Evolutionary conservation across 2,329 filamentous ascomycete species (phyloP).

Genomic region (Calonectria pseudoreteaudii): DNA sequence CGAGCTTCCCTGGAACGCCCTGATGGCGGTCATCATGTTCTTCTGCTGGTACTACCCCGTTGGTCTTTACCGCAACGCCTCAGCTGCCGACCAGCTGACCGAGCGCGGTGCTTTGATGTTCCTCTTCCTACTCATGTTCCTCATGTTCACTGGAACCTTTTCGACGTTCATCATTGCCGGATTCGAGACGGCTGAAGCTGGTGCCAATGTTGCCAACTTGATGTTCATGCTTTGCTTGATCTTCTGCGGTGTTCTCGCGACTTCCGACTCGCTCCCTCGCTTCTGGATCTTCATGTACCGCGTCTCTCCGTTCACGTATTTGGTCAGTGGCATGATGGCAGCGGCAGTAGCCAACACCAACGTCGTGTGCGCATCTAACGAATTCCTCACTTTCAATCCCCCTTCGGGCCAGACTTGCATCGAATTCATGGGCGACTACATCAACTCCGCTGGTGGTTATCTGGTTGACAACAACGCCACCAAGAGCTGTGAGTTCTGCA

Average conservation of each 20-base stretch:
- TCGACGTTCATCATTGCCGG: conserved; percentile 80
- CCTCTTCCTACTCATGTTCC: conserved; percentile 79
- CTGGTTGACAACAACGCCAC: conserved; percentile 63
- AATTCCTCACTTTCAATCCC: conserved; percentile 75
- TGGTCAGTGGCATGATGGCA: conserved; percentile 79
- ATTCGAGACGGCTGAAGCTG: conserved; percentile 73
- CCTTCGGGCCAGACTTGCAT: conserved; percentile 67
- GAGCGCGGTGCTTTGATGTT: conserved; percentile 85
- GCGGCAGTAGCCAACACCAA: conserved; percentile 75
- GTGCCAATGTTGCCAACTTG: conserved; percentile 75
- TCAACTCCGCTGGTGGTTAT: conserved; percentile 62
- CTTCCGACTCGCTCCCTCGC: conserved; percentile 65
- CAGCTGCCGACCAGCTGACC: conserved; percentile 67
- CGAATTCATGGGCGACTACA: conserved; percentile 68
- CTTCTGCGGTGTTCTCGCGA: conserved; percentile 45
- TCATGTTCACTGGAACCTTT: conserved; percentile 86
- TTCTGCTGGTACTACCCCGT: conserved; percentile 89
- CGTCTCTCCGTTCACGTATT: conserved; percentile 84
- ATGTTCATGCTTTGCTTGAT: conserved; percentile 71
- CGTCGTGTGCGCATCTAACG: conserved; percentile 76
- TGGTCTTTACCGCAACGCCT: conserved; percentile 79
- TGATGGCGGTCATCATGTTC: conserved; percentile 82
- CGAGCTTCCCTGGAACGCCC: conserved; percentile 85
- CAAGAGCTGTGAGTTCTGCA: conserved; percentile 68
- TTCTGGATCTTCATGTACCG: conserved; percentile 68